Percentiles rank a stretch among this genome's conserved stretches.
These are phyloP conservation scores for Eleusine indica DNA, from an alignment of 176 grass and related monocot species.

Conservation along the genomic window DNA sequence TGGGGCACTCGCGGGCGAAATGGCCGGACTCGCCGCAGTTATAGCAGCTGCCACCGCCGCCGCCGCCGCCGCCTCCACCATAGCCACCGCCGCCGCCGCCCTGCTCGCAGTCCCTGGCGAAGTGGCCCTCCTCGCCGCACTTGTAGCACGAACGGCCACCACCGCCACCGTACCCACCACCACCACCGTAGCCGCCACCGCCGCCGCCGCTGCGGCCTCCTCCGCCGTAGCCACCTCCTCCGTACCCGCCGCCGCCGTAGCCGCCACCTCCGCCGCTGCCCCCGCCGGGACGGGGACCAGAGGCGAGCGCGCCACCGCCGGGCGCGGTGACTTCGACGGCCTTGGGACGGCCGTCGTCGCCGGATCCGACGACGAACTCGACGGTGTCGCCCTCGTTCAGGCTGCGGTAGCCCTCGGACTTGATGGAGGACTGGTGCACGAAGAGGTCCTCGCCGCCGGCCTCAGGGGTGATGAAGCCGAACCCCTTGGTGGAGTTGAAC, in stretches of 20 bases:
- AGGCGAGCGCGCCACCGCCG: neutral
- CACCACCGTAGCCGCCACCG: neutral
- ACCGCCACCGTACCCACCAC: neutral
- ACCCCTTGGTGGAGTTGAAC: slow-evolving; percentile 43
- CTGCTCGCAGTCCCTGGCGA: slow-evolving; percentile 51
- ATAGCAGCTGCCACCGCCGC: slow-evolving; percentile 5
- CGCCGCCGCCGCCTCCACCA: neutral
- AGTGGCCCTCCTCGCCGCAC: slow-evolving; percentile 56
- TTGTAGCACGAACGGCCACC: slow-evolving; percentile 38
- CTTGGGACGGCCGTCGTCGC: slow-evolving; percentile 36
- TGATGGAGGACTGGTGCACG: slow-evolving; percentile 41
- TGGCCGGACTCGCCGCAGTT: slow-evolving; percentile 25
- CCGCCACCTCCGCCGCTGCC: neutral
- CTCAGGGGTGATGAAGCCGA: slow-evolving; percentile 37
- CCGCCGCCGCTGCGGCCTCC: neutral
- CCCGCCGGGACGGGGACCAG: neutral
- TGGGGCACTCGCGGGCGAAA: slow-evolving; percentile 23
- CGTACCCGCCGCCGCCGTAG: neutral
- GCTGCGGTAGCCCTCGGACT: slow-evolving; percentile 38
- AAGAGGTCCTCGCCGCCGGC: slow-evolving; percentile 29
- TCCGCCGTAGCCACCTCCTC: neutral
- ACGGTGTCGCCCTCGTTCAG: slow-evolving; percentile 32
- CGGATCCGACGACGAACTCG: slow-evolving; percentile 10
- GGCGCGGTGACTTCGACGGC: slow-evolving; percentile 34
- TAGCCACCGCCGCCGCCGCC: neutral